These are phyloP conservation scores for Omphalea diandra DNA, from an alignment of 441 rosid species.

Conservation along the genomic window DNA sequence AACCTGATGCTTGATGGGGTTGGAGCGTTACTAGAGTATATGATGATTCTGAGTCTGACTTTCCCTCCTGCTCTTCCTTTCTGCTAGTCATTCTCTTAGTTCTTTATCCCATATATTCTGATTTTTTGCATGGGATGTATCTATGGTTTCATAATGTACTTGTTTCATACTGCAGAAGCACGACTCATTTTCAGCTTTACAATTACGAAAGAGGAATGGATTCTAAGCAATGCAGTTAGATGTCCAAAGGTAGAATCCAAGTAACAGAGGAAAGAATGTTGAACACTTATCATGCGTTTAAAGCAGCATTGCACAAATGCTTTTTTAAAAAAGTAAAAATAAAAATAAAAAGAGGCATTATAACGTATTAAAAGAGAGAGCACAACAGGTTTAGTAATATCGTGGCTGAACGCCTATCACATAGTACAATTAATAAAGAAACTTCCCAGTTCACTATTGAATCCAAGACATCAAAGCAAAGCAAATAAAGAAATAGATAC, in stretches of 20 bases:
- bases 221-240: not conserved
- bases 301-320: too few species aligned
- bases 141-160: conserved; percentile 10
- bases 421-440: too few species aligned
- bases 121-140: conserved; percentile 10
- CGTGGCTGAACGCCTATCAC: too few species aligned
- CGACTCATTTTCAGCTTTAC: not conserved
- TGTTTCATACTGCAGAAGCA: too few species aligned
- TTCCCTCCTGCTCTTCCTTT: not conserved
- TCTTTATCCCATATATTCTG: not conserved
- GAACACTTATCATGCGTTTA: not conserved
- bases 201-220: not conserved
- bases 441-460: too few species aligned
- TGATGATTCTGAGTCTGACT: too few species aligned
- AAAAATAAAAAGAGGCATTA: not conserved
- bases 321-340: too few species aligned
- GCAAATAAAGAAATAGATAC: too few species aligned
- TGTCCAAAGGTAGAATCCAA: too few species aligned
- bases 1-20: conserved; percentile 39
- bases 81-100: not conserved
- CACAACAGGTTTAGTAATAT: too few species aligned
- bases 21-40: not conserved
- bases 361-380: too few species aligned
- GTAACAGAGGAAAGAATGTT: not conserved
- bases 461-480: too few species aligned